phyloP scores from a whole-genome alignment of 495 filamentous ascomycete species.

The Barbatosphaeria neglecta region DNA sequence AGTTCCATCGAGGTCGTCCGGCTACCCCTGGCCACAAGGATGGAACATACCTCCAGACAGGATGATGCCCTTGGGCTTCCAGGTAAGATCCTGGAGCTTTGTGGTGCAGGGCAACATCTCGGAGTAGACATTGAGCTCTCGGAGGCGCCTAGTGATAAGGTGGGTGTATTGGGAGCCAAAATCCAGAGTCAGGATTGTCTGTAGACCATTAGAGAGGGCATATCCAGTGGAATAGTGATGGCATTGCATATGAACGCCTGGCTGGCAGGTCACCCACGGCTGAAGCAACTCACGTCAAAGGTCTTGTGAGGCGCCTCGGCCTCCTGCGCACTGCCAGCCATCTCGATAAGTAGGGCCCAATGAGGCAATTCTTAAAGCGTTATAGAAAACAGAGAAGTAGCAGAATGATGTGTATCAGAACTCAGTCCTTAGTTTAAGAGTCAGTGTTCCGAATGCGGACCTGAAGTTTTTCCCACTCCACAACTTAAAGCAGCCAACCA shows the following conservation, averaged over 20 bases:
- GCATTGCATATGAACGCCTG: not conserved
- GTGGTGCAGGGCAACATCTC: slow-evolving; percentile 92
- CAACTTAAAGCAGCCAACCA: too few relatives aligned
- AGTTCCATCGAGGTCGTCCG: too few relatives aligned
- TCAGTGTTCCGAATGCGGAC: too few relatives aligned
- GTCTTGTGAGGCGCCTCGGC: slow-evolving; percentile 38
- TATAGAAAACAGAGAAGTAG: too few relatives aligned
- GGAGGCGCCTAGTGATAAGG: slow-evolving; percentile 64
- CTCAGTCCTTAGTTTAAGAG: too few relatives aligned
- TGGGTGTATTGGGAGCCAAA: slow-evolving; percentile 61
- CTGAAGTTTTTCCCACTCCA: too few relatives aligned
- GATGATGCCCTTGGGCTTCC: slow-evolving; percentile 72
- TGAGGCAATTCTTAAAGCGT: too few relatives aligned
- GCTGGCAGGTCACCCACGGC: not conserved
- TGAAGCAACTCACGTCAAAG: slow-evolving; percentile 31
- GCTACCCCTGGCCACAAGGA: not conserved
- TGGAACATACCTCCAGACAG: slow-evolving; percentile 51
- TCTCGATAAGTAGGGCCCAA: too few relatives aligned
- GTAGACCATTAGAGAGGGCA: not conserved
- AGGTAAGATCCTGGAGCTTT: slow-evolving; percentile 66
- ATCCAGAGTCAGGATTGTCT: slow-evolving; percentile 53
- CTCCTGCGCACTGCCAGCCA: slow-evolving; percentile 20
- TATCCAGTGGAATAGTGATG: not conserved
- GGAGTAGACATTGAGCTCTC: slow-evolving; percentile 73
- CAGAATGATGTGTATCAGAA: too few relatives aligned